Evolutionary conservation across 305 asterid genomes (phyloP).

Genomic region (Striga hermonthica): DNA sequence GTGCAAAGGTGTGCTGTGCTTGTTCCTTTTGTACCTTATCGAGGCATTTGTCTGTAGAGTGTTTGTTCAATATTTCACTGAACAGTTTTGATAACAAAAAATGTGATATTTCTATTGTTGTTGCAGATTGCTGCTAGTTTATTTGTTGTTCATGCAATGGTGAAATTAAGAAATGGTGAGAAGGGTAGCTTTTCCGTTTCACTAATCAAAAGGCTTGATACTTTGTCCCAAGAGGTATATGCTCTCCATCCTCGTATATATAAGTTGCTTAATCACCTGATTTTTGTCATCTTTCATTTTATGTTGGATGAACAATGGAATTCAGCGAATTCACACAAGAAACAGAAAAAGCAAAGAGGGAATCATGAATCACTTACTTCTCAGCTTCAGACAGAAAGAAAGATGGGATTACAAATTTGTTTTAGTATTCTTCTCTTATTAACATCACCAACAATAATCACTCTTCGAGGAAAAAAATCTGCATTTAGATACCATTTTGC

Average conservation of each 20-base stretch:
- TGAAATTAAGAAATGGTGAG: conserved; percentile 60
- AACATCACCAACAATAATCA: conserved; percentile 9
- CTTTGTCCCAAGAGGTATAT: conserved; percentile 67
- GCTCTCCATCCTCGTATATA: conserved; percentile 13
- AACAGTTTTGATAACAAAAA: conserved; percentile 14
- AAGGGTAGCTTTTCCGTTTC: conserved; percentile 75
- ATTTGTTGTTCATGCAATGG: conserved; percentile 64
- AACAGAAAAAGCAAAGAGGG: not conserved
- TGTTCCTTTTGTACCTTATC: not conserved
- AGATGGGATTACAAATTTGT: conserved; percentile 1
- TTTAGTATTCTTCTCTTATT: not conserved
- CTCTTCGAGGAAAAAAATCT: conserved; percentile 12
- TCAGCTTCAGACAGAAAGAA: conserved; percentile 18
- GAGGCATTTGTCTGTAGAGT: conserved; percentile 18
- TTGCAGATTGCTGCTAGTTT: conserved; percentile 73
- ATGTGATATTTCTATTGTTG: conserved; percentile 28
- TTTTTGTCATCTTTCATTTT: conserved; percentile 8
- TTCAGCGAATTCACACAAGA: not conserved
- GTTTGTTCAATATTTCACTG: conserved; percentile 14
- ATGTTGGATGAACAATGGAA: conserved; percentile 20
- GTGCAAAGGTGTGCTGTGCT: conserved; percentile 56
- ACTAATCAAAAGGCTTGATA: conserved; percentile 51
- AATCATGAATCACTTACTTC: not conserved
- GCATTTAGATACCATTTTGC: conserved; percentile 3
- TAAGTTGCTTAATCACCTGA: conserved; percentile 23